Conservation (phyloP, 164 flowering plant species). For the Sedum album region DNA sequence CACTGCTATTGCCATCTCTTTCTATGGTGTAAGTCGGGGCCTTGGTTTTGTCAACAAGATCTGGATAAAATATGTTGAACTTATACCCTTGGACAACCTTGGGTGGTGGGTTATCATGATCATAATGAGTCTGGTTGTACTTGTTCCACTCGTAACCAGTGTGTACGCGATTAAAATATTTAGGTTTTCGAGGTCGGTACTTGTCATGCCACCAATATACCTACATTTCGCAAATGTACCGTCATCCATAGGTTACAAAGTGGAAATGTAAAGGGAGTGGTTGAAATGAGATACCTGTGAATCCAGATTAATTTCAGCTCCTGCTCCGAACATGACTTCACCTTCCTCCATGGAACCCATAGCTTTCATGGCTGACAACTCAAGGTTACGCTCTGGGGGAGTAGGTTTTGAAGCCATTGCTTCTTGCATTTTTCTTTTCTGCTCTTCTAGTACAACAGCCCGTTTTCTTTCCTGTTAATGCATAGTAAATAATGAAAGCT, state of each 20-base stretch:
- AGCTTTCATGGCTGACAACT: slow-evolving; percentile 67
- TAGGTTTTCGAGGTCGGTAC: slow-evolving; percentile 95
- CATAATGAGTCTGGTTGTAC: slow-evolving; percentile 98
- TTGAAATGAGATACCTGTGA: slow-evolving; percentile 52
- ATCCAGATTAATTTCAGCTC: slow-evolving; percentile 86
- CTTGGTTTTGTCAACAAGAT: slow-evolving; percentile 83
- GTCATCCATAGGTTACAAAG: background rate
- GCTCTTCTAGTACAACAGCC: slow-evolving; percentile 57
- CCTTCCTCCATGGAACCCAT: slow-evolving; percentile 98
- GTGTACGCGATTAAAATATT: slow-evolving; percentile 97
- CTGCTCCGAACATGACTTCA: slow-evolving; percentile 86
- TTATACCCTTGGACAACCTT: slow-evolving; percentile 98
- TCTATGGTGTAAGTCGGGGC: slow-evolving; percentile 84
- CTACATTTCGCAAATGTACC: slow-evolving; percentile 28
- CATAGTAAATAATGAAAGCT: background rate
- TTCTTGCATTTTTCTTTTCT: slow-evolving; percentile 62
- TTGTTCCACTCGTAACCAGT: slow-evolving; percentile 99
- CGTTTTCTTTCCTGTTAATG: slow-evolving; percentile 67
- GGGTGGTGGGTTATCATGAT: slow-evolving; percentile 98
- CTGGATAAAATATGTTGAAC: slow-evolving; percentile 95
- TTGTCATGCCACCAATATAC: slow-evolving; percentile 99
- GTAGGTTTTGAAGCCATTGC: slow-evolving; percentile 60
- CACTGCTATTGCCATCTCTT: slow-evolving; percentile 66
- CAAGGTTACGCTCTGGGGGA: slow-evolving; percentile 64
- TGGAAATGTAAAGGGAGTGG: background rate